Base-by-base conservation (phyloP, 345 rosid genomes). In the Pseudoturritis turrita region DNA sequence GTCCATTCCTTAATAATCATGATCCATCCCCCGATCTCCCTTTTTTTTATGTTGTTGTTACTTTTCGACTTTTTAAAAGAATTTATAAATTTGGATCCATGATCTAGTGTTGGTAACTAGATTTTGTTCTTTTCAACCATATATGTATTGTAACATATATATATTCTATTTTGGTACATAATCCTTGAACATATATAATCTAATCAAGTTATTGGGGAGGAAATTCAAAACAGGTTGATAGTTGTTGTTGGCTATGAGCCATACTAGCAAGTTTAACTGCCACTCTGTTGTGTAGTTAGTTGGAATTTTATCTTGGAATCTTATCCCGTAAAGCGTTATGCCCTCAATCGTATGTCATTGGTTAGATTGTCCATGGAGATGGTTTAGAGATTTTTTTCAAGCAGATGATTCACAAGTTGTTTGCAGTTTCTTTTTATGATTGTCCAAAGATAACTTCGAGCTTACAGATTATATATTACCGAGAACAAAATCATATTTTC, bases 1-100 rank as follows among this genome's bases (percentile, higher is more conserved):
- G 40, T 45, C 70, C 71, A 72, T 63, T 43, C 71, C 49, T 62
- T 62, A 33, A 71, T 28, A 26, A 39, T 49, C 68, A 61, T 71
- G 60, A 9, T 52, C 51, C 68, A 62, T 40, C 68, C 51, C 11
- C 17, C 31, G 3, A 62, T 71, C 68, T 55, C n/a, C 62, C 62
- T 19, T 51, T 36, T 10, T 7, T n/a, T 53, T 4, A n/a, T 19
- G 10, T 12, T 51, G 3, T 66, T 54, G 4, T 25, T 23, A 6
- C 36, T 35, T 5, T 9, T 21, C 1, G 5, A 0, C 8, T 15
- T 11, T 43, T 26, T 15, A 26, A 10, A 23, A 2, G 22, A 9
- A 12, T 19, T 53, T 3, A 15, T 29, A 31, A 14, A 45, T 17
- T 58, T 71, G 7, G 55, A 21, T 72, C 15, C 46, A 14, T 62